phyloP scores from a whole-genome alignment of 164 flowering plant species.

The Annona cherimola region DNA sequence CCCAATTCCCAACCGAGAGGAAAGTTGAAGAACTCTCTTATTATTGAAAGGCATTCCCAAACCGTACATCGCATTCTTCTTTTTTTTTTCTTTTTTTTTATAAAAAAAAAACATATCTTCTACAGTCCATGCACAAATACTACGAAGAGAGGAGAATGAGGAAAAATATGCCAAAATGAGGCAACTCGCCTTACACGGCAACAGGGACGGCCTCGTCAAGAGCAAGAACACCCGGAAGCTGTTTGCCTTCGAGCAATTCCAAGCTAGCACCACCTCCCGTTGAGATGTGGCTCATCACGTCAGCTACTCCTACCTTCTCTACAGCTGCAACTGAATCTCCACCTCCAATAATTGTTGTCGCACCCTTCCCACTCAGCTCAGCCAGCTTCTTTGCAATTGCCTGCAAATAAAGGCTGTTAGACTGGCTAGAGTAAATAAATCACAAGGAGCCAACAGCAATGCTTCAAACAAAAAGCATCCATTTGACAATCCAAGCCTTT shows the following conservation, averaged over 20 bases:
- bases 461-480: not conserved
- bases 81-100: too few species aligned
- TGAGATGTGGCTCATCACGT: conserved; percentile 60
- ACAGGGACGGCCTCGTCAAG: conserved; percentile 32
- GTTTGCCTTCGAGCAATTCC: conserved; percentile 52
- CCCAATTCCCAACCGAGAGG: too few species aligned
- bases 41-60: not conserved
- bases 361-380: conserved; percentile 44
- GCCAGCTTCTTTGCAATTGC: conserved; percentile 50
- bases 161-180: not conserved
- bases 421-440: not conserved
- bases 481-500: too few species aligned
- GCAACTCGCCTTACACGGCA: conserved; percentile 1
- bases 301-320: conserved; percentile 52
- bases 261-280: conserved; percentile 58
- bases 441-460: not conserved
- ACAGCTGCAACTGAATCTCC: conserved; percentile 66
- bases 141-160: not conserved
- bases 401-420: conserved; percentile 15
- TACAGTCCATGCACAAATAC: not conserved
- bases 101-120: too few species aligned
- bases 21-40: not conserved
- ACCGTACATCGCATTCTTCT: not conserved
- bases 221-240: conserved; percentile 57
- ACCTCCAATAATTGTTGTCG: conserved; percentile 59